These are phyloP conservation scores for Penicillium soppii DNA, from an alignment of 495 filamentous ascomycete genomes.

Conservation along the genomic window DNA sequence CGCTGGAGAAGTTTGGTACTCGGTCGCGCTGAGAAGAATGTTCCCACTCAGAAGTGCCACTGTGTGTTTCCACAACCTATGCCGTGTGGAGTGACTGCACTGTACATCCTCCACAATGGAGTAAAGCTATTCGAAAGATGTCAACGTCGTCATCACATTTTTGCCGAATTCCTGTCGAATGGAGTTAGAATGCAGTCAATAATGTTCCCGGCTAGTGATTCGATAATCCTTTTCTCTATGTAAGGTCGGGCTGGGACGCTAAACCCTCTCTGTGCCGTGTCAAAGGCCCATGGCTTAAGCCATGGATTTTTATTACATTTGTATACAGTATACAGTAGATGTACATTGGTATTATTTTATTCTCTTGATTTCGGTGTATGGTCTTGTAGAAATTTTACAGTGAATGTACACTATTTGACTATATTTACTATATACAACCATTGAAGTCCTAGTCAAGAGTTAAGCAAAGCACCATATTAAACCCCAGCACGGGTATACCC, in stretches of 20 bases:
- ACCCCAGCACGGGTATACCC: constrained; percentile 36
- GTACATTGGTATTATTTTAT: too few species aligned
- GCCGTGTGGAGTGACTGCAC: constrained; percentile 5
- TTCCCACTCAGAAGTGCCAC: too few species aligned
- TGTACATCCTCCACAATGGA: constrained; percentile 9
- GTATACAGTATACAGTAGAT: too few species aligned
- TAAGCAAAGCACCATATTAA: too few species aligned
- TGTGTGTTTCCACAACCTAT: not conserved
- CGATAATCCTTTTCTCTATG: constrained; percentile 13
- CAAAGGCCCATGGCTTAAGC: constrained; percentile 19
- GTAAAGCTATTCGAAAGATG: not conserved
- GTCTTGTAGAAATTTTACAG: too few species aligned
- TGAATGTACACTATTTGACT: not conserved
- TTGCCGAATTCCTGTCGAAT: constrained; percentile 9
- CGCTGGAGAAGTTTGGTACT: not conserved
- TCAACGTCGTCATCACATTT: constrained; percentile 32
- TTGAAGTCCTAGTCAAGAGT: too few species aligned
- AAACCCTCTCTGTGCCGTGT: constrained; percentile 28
- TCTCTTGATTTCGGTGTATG: too few species aligned
- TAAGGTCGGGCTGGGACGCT: constrained; percentile 24
- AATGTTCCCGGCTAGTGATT: constrained; percentile 25
- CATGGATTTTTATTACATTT: constrained; percentile 9
- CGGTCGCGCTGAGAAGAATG: not conserved
- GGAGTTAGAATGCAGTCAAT: constrained; percentile 26
- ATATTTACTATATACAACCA: too few species aligned